These are phyloP conservation scores for Oryza longistaminata DNA, from an alignment of 176 grass and related monocot species.

Conservation along the genomic window DNA sequence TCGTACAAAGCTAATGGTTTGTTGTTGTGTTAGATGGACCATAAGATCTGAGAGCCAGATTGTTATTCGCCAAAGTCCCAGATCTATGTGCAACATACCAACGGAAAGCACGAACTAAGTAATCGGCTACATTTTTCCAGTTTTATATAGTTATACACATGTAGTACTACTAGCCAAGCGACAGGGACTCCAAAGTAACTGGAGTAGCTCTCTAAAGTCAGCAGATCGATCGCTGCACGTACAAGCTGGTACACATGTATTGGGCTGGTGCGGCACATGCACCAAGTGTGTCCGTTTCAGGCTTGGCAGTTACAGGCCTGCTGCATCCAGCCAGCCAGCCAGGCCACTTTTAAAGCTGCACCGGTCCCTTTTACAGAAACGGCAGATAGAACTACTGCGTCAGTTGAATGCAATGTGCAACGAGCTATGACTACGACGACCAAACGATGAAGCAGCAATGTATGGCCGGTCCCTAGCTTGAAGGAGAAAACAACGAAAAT, in stretches of 20 bases:
- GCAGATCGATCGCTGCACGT: too few relatives aligned
- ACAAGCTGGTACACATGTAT: background rate
- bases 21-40: background rate
- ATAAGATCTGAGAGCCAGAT: background rate
- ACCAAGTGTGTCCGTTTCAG: background rate
- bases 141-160: too few relatives aligned
- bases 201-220: too few relatives aligned
- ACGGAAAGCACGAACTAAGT: too few relatives aligned
- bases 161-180: too few relatives aligned
- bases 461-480: background rate
- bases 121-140: too few relatives aligned
- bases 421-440: background rate
- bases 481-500: background rate
- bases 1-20: too few relatives aligned
- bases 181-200: too few relatives aligned
- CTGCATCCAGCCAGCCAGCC: background rate
- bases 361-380: background rate
- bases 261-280: background rate
- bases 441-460: background rate
- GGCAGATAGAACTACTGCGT: background rate
- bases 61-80: too few relatives aligned
- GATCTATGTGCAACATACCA: too few relatives aligned
- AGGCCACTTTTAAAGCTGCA: slow-evolving; percentile 12
- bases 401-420: background rate
- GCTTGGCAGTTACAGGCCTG: background rate